Evolutionary conservation across 441 rosid species (phyloP), one percentile per base, ranked within the genome.

Genomic region (Iberis amara): DNA sequence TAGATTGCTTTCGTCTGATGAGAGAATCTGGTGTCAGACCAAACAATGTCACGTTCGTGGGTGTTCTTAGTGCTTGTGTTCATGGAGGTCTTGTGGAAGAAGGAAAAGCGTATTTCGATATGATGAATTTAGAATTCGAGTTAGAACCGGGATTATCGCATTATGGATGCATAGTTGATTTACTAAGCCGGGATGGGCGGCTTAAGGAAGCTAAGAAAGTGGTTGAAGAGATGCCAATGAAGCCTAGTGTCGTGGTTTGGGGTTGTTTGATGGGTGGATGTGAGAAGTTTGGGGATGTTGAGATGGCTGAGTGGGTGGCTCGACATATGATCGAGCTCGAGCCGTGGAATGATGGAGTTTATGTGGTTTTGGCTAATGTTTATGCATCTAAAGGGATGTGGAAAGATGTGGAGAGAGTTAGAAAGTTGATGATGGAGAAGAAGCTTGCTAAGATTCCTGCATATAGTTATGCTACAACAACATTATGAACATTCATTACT

Each of bases 201-300:
- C 78, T 86, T 7, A 38, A 73, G 62, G 94, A 84, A 57, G 94
- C 94, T 3, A 80, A 75, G 57, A 68, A 62, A 66, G 59, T 76
- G 39, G 77, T 84, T 24, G 94, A 84, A 68, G 77, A 53, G 47
- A 86, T 89, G 94, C 86, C 94, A 8, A 70, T 89, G 89, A 70
- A 55, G 72, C 70, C 97, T 8, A 89, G 75, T 47, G 79, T 73
- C 40, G 79, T 79, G 10, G 76, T 86, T 14, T 82, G 85, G 77
- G 97, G 96, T 40, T 77, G 91, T 69, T 71, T 84, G 78, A 73
- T 86, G 81, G 90, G 96, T 62, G 97, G 84, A 41, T 86, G 91
- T 60, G 97, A 89, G 80, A 86, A 79, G 65, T 70, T 69, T 68
- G 84, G 80, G 58, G 72, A 82, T 47, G 89, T 78, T 63, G 63